These are phyloP conservation scores for Canariomyces notabilis DNA, from an alignment of 2,329 filamentous ascomycete species.

Conservation along the genomic window DNA sequence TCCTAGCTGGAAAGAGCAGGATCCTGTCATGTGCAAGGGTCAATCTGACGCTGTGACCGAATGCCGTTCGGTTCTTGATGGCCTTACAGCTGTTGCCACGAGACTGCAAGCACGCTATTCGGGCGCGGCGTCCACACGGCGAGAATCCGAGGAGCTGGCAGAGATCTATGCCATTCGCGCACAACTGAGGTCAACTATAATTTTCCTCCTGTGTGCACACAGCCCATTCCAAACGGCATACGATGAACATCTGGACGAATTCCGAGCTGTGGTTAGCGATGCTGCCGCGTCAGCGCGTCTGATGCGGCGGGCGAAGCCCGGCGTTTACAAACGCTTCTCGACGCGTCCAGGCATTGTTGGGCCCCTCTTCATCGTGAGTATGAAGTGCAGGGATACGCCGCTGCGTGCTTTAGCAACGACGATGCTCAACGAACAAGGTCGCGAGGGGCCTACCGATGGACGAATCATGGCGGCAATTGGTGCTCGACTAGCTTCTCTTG, in stretches of 20 bases:
- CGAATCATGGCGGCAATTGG: constrained; percentile 3
- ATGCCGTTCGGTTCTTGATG: not conserved
- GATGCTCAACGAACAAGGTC: not conserved
- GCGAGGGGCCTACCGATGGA: constrained; percentile 5
- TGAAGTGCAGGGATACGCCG: constrained; percentile 1
- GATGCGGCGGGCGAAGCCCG: not conserved
- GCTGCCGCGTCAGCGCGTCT: not conserved
- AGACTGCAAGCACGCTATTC: not conserved
- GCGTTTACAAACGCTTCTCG: not conserved
- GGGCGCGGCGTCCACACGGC: not conserved
- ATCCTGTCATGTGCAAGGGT: not conserved
- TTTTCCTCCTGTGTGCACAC: not conserved
- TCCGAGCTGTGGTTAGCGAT: not conserved
- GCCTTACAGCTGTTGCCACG: not conserved
- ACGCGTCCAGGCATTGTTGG: not conserved
- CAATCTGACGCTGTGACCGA: not conserved
- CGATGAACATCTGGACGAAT: not conserved
- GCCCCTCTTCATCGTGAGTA: not conserved
- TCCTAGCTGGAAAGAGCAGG: not conserved
- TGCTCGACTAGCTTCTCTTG: not conserved
- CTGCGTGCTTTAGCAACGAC: not conserved
- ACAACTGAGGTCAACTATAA: not conserved
- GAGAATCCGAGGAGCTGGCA: not conserved
- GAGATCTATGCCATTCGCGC: constrained; percentile 2
- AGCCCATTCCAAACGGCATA: not conserved